Conservation (phyloP, 768 basidiomycete species). For the Suillus hirtellus region DNA sequence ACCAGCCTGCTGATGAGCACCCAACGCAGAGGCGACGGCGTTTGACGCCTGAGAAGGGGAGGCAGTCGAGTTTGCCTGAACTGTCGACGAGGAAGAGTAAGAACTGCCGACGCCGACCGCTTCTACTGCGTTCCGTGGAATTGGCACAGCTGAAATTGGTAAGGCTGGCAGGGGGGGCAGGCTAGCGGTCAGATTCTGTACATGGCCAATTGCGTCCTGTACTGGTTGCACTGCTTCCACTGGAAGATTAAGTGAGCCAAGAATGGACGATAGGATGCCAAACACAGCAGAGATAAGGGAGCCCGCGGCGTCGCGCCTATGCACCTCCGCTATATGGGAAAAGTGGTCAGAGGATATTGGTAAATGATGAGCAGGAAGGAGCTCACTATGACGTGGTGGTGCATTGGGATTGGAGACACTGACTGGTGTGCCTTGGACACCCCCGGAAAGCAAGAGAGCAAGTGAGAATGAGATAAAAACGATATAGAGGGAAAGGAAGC, state of each 20-base stretch:
- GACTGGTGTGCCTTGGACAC: constrained; percentile 21
- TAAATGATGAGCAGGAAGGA: neutral
- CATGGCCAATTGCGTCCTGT: neutral
- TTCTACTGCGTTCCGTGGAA: neutral
- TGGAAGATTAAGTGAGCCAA: neutral
- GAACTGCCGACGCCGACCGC: neutral
- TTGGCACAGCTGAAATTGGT: neutral
- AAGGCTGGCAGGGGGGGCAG: neutral
- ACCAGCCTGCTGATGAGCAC: neutral
- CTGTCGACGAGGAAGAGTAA: neutral
- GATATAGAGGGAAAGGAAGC: constrained; percentile 19
- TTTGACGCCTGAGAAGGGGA: neutral
- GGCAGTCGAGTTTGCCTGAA: neutral
- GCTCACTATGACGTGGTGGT: neutral
- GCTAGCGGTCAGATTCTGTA: neutral
- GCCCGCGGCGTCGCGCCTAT: neutral
- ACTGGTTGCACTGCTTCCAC: neutral
- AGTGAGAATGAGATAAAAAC: constrained; percentile 21
- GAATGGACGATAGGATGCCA: rapidly evolving
- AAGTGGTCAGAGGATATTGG: neutral
- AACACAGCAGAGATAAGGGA: neutral
- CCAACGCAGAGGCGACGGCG: neutral
- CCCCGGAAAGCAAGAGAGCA: constrained; percentile 16
- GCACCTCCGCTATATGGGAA: neutral
- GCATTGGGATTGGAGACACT: neutral